Conservation (phyloP, 495 filamentous ascomycete species). For the Penicillium argentinense region DNA sequence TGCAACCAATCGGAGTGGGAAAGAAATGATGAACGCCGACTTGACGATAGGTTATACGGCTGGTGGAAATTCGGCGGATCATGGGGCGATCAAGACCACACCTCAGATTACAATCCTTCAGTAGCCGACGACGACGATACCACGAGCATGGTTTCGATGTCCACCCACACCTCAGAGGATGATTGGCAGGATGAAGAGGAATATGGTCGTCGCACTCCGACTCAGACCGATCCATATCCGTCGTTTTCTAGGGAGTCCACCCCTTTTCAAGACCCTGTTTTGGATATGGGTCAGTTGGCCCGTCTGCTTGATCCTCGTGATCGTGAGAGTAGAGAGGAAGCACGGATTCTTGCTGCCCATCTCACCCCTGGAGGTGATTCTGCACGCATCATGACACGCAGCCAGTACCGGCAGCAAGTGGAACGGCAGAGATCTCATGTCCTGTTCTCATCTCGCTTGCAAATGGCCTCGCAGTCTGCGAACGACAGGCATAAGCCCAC, state of each 20-base stretch:
- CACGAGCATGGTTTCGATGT: conserved; percentile 73
- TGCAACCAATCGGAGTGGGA: conserved; percentile 34
- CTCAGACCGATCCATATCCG: conserved; percentile 50
- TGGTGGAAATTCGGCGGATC: conserved; percentile 81
- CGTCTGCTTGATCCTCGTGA: conserved; percentile 80
- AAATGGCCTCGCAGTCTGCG: conserved; percentile 13
- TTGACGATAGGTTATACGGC: conserved; percentile 71
- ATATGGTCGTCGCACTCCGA: conserved; percentile 75
- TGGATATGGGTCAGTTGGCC: conserved; percentile 70
- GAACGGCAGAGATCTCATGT: conserved; percentile 66
- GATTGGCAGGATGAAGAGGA: conserved; percentile 58
- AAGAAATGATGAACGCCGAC: conserved; percentile 56
- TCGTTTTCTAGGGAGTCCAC: conserved; percentile 56
- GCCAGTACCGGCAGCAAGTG: conserved; percentile 64
- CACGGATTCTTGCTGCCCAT: conserved; percentile 78
- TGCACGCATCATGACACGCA: conserved; percentile 69
- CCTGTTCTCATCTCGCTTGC: conserved; percentile 48
- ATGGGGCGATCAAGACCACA: conserved; percentile 78
- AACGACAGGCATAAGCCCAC: conserved; percentile 45
- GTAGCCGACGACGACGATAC: conserved; percentile 62
- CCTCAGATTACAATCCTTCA: conserved; percentile 62
- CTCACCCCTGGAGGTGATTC: conserved; percentile 53
- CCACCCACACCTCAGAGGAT: conserved; percentile 47
- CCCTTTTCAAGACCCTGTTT: conserved; percentile 55
- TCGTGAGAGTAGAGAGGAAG: conserved; percentile 75